These are phyloP conservation scores for Penicillium parvum DNA, from an alignment of 495 filamentous ascomycete species.

Conservation along the genomic window DNA sequence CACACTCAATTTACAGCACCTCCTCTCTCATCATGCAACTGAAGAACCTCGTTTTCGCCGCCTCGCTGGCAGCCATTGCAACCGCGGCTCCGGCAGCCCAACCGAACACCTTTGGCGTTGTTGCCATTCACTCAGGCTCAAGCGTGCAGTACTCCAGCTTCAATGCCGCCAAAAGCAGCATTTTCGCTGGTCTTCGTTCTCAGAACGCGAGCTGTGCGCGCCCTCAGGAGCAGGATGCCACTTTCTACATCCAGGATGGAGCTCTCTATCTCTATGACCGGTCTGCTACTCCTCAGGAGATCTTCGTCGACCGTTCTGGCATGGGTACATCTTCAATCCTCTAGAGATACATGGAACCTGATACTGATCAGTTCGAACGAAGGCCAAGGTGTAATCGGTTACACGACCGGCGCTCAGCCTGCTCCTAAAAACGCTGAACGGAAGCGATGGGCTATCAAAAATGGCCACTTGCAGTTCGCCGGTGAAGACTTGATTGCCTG, in stretches of 20 bases:
- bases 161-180: constrained; percentile 38
- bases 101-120: constrained; percentile 37
- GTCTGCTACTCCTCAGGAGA: constrained; percentile 39
- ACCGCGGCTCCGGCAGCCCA: constrained; percentile 21
- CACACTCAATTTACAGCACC: not conserved
- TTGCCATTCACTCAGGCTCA: constrained; percentile 45
- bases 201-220: constrained; percentile 45
- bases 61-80: constrained; percentile 21
- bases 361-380: constrained; percentile 1
- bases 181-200: constrained; percentile 38
- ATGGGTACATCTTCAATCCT: constrained; percentile 34
- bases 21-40: constrained; percentile 24
- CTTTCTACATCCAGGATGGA: constrained; percentile 45
- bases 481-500: constrained; percentile 45
- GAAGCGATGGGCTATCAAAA: constrained; percentile 39
- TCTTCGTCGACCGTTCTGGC: constrained; percentile 50
- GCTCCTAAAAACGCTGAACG: constrained; percentile 39
- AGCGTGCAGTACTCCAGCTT: constrained; percentile 40
- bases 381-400: constrained; percentile 49
- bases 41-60: constrained; percentile 22
- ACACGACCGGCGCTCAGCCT: constrained; percentile 39
- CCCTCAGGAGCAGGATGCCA: constrained; percentile 33
- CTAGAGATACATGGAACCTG: not conserved
- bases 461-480: constrained; percentile 40
- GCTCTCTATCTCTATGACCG: constrained; percentile 43